A percentile compares a stretch with the other conserved stretches of the same genome.
Conservation (phyloP, 148 eudicot genomes). For the Amaranthus cruentus region DNA sequence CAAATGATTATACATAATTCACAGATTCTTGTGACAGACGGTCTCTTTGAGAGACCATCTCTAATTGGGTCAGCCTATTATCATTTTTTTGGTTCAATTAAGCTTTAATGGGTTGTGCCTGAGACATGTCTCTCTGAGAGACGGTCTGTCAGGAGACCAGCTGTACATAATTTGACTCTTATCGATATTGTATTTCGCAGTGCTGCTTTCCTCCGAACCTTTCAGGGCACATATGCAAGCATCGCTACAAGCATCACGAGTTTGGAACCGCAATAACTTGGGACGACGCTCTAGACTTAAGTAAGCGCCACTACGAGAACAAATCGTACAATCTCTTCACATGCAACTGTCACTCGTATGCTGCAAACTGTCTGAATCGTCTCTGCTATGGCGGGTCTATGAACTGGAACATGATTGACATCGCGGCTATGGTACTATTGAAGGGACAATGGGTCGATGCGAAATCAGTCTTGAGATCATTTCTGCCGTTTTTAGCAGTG, state of each 20-base stretch:
- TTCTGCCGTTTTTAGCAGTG: constrained; percentile 61
- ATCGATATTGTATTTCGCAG: constrained; percentile 31
- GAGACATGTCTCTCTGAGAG: too few species aligned
- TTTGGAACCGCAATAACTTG: constrained; percentile 67
- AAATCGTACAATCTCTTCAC: constrained; percentile 87
- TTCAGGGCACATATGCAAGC: constrained; percentile 62
- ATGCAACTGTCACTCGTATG: constrained; percentile 87
- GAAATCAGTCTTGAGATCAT: constrained; percentile 52
- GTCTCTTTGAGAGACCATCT: too few species aligned
- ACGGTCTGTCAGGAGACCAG: not conserved
- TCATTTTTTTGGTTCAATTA: too few species aligned
- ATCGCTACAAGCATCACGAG: constrained; percentile 60
- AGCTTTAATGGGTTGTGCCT: too few species aligned
- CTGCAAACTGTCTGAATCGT: constrained; percentile 69
- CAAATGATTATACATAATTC: too few species aligned
- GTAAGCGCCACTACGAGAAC: constrained; percentile 56
- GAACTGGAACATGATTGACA: constrained; percentile 80
- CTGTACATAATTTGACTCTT: not conserved
- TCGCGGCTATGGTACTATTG: constrained; percentile 54
- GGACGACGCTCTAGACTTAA: constrained; percentile 70
- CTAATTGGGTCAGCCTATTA: too few species aligned
- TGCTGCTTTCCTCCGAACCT: constrained; percentile 80
- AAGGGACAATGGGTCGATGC: constrained; percentile 72
- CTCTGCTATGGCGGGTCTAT: constrained; percentile 70
- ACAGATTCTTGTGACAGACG: too few species aligned